Conservation (phyloP, 352 stramenopile genomes). For the Phytophthora aleatoria region DNA sequence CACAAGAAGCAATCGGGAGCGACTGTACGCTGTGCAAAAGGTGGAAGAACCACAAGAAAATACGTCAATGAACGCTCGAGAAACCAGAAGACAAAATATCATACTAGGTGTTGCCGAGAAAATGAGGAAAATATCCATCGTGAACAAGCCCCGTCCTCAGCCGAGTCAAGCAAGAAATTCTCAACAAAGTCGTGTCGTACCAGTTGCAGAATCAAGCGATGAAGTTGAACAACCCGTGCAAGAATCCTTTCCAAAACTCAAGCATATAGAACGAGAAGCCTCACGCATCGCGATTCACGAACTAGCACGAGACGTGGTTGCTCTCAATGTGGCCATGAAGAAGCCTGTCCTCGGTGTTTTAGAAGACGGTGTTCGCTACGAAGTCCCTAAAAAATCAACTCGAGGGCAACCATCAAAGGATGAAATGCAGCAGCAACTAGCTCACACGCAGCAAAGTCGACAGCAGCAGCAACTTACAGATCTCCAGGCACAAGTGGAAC, state of each 20-base stretch:
- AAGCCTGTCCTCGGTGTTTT: slow-evolving; percentile 36
- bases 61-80: slow-evolving; percentile 12
- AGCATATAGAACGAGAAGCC: background rate
- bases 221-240: slow-evolving; percentile 1
- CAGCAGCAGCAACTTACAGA: slow-evolving; percentile 40
- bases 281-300: slow-evolving; percentile 50
- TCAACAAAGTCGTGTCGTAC: slow-evolving; percentile 18
- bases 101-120: slow-evolving; percentile 25
- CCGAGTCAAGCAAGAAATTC: background rate
- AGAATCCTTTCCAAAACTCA: slow-evolving; percentile 12
- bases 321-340: slow-evolving; percentile 28
- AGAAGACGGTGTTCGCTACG: slow-evolving; percentile 64
- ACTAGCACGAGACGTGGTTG: slow-evolving; percentile 46
- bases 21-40: slow-evolving; percentile 15
- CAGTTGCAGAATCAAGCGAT: slow-evolving; percentile 13
- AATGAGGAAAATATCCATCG: slow-evolving; percentile 21
- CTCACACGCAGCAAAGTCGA: slow-evolving; percentile 18
- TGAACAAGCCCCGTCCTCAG: slow-evolving; percentile 9
- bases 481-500: slow-evolving; percentile 44
- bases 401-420: slow-evolving; percentile 29
- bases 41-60: slow-evolving; percentile 8
- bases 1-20: slow-evolving; percentile 15
- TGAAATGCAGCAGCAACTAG: slow-evolving; percentile 13
- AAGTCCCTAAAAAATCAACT: slow-evolving; percentile 45
- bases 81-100: slow-evolving; percentile 20